Conservation (phyloP, 1,284 basidiomycete genomes). For the Ceratobasidium sp. region DNA sequence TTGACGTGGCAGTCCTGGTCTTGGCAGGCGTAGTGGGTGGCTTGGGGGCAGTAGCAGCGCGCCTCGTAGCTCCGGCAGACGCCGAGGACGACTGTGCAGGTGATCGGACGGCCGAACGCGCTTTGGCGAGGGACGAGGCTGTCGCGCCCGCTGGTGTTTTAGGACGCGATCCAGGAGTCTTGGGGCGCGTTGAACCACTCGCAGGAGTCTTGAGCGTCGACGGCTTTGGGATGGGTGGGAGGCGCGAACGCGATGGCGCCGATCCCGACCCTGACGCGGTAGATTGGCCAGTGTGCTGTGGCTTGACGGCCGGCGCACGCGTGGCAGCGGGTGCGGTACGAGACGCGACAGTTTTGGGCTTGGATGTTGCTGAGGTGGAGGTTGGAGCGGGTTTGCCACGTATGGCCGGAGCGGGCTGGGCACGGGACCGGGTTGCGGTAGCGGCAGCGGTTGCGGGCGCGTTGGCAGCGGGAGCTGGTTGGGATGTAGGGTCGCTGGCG, state of each 20-base stretch:
- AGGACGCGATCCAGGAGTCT: slow-evolving; percentile 6
- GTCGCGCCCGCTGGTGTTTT: slow-evolving; percentile 2
- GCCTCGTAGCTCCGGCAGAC: slow-evolving; percentile 23
- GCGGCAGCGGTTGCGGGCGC: slow-evolving; percentile 4
- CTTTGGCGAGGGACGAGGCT: slow-evolving; percentile 29
- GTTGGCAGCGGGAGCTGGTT: slow-evolving; percentile 5
- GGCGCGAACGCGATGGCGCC: slow-evolving; percentile 28
- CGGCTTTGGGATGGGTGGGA: slow-evolving; percentile 13
- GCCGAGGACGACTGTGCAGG: not conserved
- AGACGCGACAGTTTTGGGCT: slow-evolving; percentile 10
- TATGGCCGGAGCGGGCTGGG: not conserved
- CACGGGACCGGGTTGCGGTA: not conserved
- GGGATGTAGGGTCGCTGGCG: not conserved
- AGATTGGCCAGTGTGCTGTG: slow-evolving; percentile 18
- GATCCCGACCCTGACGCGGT: not conserved
- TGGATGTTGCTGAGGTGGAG: not conserved
- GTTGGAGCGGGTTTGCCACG: slow-evolving; percentile 11
- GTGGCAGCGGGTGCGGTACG: slow-evolving; percentile 18
- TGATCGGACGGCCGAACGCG: slow-evolving; percentile 14
- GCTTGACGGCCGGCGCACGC: slow-evolving; percentile 12
- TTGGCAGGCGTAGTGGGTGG: slow-evolving; percentile 8
- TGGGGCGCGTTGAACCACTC: not conserved
- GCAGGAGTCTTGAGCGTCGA: slow-evolving; percentile 22
- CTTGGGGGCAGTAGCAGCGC: slow-evolving; percentile 2
- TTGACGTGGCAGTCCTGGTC: not conserved